Evolutionary conservation across 352 stramenopile species (phyloP).

Genomic region (Phytopythium delawarense): DNA sequence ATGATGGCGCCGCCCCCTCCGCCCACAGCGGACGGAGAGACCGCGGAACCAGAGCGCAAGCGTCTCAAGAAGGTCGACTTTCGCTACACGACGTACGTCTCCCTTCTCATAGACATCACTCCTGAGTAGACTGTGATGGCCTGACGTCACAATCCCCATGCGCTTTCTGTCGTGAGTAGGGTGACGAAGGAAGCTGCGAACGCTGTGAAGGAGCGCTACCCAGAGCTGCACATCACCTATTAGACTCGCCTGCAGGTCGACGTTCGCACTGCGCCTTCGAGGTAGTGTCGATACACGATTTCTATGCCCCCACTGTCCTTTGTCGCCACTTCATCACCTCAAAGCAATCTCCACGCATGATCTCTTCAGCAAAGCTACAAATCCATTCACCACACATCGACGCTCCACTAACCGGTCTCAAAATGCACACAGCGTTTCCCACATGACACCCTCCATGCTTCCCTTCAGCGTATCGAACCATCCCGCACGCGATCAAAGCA

Average conservation of each 20-base stretch:
- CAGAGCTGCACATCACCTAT: slow-evolving; percentile 33
- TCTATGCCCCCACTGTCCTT: background rate
- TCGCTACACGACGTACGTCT: slow-evolving; percentile 80
- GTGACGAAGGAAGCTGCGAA: slow-evolving; percentile 81
- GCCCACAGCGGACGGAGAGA: slow-evolving; percentile 22
- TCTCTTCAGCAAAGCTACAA: too few species aligned
- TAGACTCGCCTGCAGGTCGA: slow-evolving; percentile 4
- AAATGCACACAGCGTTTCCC: background rate
- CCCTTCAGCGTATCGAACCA: background rate
- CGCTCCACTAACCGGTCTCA: background rate
- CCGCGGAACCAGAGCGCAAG: slow-evolving; percentile 70
- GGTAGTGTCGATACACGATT: background rate
- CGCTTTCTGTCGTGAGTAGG: slow-evolving; percentile 18
- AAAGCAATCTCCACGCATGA: background rate
- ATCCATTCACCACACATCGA: too few species aligned
- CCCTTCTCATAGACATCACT: background rate
- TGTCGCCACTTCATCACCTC: background rate
- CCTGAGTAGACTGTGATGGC: background rate
- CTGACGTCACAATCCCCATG: background rate
- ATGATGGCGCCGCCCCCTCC: slow-evolving; percentile 13
- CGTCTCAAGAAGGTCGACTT: slow-evolving; percentile 88
- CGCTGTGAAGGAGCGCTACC: slow-evolving; percentile 68
- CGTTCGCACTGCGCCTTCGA: background rate
- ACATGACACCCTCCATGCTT: background rate
- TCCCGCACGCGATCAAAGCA: background rate